Percentiles rank a stretch among this genome's conserved stretches.
Evolutionary conservation across 1,284 basidiomycete species (phyloP).

Genomic region (Puccinia coronata): DNA sequence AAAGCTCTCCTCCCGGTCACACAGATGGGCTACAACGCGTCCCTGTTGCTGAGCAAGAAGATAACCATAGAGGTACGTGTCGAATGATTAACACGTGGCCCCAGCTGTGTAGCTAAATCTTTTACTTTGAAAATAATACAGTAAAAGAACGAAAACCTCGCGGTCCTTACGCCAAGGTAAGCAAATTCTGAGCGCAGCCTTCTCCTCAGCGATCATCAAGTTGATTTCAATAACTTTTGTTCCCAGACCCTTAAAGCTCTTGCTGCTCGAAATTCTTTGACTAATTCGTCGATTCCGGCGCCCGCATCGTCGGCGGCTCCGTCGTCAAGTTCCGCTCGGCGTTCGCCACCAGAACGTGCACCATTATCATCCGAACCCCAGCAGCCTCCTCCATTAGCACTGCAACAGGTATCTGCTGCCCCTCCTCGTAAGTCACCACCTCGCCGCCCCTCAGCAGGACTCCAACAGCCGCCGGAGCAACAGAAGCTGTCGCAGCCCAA

Average conservation of each 20-base stretch:
- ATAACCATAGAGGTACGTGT: constrained; percentile 34
- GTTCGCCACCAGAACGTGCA: background rate
- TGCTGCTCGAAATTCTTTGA: background rate
- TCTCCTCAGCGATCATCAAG: background rate
- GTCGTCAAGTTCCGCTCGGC: background rate
- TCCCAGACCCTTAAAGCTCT: constrained; percentile 18
- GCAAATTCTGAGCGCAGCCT: background rate
- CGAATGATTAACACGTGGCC: background rate
- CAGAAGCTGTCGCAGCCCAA: background rate
- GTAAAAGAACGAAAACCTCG: constrained; percentile 42
- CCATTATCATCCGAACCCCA: background rate
- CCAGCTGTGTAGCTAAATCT: background rate
- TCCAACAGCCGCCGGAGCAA: background rate
- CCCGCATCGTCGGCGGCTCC: constrained; percentile 1
- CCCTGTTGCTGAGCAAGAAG: constrained; percentile 47
- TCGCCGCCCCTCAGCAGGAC: background rate
- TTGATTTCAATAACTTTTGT: background rate
- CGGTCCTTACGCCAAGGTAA: constrained; percentile 36
- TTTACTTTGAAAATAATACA: background rate
- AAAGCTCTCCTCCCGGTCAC: background rate
- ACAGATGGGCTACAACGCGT: constrained; percentile 47
- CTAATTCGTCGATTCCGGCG: constrained; percentile 5
- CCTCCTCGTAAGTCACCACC: constrained; percentile 7
- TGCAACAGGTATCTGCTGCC: background rate
- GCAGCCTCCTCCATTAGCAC: background rate